Conservation (phyloP, 169 alveolate genomes). For the Theileria luwenshuni region DNA sequence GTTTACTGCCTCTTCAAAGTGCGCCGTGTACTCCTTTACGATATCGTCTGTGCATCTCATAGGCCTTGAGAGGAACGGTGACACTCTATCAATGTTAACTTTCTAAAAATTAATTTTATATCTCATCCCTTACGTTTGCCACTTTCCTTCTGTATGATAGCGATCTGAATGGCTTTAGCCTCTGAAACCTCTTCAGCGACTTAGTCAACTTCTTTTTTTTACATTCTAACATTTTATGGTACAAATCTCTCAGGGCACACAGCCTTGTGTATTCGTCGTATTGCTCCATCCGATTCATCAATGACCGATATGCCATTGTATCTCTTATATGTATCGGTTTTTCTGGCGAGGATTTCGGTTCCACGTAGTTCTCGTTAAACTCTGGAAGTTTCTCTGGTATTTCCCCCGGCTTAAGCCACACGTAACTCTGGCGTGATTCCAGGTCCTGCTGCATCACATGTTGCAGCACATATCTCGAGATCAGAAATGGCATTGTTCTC, state of each 20-base stretch:
- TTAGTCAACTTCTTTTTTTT: slow-evolving; percentile 44
- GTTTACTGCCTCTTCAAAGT: slow-evolving; percentile 72
- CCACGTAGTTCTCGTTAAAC: slow-evolving; percentile 53
- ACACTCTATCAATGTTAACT: slow-evolving; percentile 67
- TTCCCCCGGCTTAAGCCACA: slow-evolving; percentile 64
- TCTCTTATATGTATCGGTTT: slow-evolving; percentile 55
- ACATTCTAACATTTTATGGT: slow-evolving; percentile 44
- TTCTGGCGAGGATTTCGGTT: slow-evolving; percentile 59
- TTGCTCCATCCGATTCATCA: slow-evolving; percentile 24
- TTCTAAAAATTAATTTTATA: slow-evolving; percentile 30
- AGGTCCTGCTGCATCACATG: slow-evolving; percentile 66
- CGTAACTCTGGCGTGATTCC: slow-evolving; percentile 21
- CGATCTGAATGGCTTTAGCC: slow-evolving; percentile 48
- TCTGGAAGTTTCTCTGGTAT: slow-evolving; percentile 49
- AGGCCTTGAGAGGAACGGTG: slow-evolving; percentile 76
- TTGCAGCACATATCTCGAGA: slow-evolving; percentile 72
- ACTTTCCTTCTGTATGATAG: slow-evolving; percentile 43
- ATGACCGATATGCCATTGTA: slow-evolving; percentile 56
- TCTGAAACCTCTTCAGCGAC: slow-evolving; percentile 61
- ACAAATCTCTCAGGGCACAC: slow-evolving; percentile 42
- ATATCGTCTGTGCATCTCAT: slow-evolving; percentile 71
- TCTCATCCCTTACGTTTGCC: slow-evolving; percentile 53
- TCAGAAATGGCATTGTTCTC: slow-evolving; percentile 53
- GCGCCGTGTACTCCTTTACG: slow-evolving; percentile 56
- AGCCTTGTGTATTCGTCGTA: slow-evolving; percentile 31